A percentile compares a stretch with the other conserved stretches of the same genome.
phyloP scores from a whole-genome alignment of 1,284 basidiomycete species.

The Irpex sp. region DNA sequence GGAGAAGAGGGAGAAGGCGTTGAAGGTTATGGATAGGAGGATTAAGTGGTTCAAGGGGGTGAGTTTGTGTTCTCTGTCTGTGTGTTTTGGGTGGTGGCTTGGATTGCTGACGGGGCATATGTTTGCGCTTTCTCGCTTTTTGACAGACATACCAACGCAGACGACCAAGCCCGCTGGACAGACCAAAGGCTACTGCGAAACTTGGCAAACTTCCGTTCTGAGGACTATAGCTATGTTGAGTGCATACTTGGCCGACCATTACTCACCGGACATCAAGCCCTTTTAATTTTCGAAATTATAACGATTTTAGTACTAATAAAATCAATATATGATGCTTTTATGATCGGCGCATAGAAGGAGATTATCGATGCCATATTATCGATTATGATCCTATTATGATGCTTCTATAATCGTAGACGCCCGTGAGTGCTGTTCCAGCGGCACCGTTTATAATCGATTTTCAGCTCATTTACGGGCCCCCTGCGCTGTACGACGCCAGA shows the following conservation, averaged over 20 bases:
- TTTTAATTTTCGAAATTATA: too few species aligned
- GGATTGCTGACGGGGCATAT: background rate
- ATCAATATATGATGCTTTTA: too few species aligned
- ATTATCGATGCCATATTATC: too few species aligned
- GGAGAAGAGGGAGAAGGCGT: slow-evolving; percentile 45
- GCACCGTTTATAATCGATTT: too few species aligned
- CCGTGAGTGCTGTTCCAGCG: too few species aligned
- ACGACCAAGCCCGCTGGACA: slow-evolving; percentile 10
- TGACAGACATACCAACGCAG: slow-evolving; percentile 13
- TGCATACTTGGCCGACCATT: background rate
- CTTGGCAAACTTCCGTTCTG: slow-evolving; percentile 15
- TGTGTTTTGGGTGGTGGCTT: background rate
- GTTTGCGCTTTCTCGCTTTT: background rate
- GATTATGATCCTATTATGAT: too few species aligned
- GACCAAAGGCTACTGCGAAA: slow-evolving; percentile 11
- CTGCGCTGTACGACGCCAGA: too few species aligned
- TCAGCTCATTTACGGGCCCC: too few species aligned
- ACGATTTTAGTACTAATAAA: too few species aligned
- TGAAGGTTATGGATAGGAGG: slow-evolving; percentile 66
- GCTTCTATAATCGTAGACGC: too few species aligned
- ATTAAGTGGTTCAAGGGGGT: slow-evolving; percentile 63
- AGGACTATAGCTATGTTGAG: background rate
- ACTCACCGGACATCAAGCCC: too few species aligned
- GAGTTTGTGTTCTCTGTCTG: slow-evolving; percentile 24
- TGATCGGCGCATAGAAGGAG: too few species aligned